Evolutionary conservation across 768 basidiomycete species (phyloP).

Genomic region (Hebeloma cylindrosporum): DNA sequence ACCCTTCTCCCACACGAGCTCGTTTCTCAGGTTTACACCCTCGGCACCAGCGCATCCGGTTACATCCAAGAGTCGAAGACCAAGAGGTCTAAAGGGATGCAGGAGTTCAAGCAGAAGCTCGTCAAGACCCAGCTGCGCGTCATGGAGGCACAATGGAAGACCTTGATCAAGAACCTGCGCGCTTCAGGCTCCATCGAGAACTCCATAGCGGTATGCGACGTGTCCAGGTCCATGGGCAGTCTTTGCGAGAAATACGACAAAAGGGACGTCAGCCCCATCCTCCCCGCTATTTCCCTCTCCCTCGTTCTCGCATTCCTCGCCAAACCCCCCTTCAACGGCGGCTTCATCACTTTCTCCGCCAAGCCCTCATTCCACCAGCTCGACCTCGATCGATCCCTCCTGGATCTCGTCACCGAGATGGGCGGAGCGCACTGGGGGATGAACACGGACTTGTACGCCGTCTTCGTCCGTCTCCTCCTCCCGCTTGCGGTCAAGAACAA

Average conservation of each 20-base stretch:
- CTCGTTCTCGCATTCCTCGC: conserved; percentile 63
- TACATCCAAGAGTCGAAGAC: neutral
- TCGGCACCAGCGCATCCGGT: neutral
- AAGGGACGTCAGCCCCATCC: conserved; percentile 43
- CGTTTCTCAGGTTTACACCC: conserved; percentile 37
- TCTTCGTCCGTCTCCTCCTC: conserved; percentile 63
- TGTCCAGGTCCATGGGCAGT: conserved; percentile 70
- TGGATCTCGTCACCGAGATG: conserved; percentile 40
- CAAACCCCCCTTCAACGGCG: conserved; percentile 60
- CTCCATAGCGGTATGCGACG: conserved; percentile 68
- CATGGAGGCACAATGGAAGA: conserved; percentile 66
- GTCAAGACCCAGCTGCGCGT: conserved; percentile 42
- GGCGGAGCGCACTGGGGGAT: conserved; percentile 40
- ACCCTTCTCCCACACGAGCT: conserved; percentile 67
- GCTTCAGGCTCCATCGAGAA: conserved; percentile 59
- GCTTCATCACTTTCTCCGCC: conserved; percentile 68
- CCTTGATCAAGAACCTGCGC: conserved; percentile 52
- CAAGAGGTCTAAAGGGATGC: conserved; percentile 7
- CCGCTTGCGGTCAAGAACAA: conserved; percentile 57
- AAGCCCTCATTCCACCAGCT: conserved; percentile 50
- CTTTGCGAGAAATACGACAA: conserved; percentile 8
- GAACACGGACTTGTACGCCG: conserved; percentile 63
- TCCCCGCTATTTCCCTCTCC: conserved; percentile 63
- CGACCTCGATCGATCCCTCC: conserved; percentile 41
- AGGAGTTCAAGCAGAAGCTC: conserved; percentile 29